A percentile compares a stretch with the other conserved stretches of the same genome.
Conservation (phyloP, 208 protist genomes). For the Trypanosoma avium region DNA sequence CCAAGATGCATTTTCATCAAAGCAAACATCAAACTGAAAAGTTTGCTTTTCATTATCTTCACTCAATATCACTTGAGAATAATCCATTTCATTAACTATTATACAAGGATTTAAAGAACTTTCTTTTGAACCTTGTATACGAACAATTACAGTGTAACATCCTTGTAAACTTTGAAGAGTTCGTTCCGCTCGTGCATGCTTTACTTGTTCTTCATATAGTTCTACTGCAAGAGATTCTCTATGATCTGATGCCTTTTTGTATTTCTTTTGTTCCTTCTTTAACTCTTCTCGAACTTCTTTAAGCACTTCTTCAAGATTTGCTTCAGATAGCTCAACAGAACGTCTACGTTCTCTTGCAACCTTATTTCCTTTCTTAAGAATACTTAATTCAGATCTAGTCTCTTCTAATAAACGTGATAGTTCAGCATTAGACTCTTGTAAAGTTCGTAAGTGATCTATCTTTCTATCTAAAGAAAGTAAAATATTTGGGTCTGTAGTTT, state of each 20-base stretch:
- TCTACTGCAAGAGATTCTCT: constrained; percentile 29
- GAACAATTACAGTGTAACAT: constrained; percentile 33
- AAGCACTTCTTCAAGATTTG: neutral
- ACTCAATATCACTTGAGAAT: constrained; percentile 37
- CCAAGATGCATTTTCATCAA: constrained; percentile 18
- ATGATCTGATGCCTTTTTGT: constrained; percentile 35
- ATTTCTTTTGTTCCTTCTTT: constrained; percentile 42
- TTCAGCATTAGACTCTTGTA: constrained; percentile 33
- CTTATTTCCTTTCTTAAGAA: neutral
- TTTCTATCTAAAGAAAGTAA: constrained; percentile 11
- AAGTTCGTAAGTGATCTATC: neutral
- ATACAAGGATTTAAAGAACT: constrained; percentile 4
- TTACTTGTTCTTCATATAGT: constrained; percentile 37
- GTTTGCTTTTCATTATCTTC: constrained; percentile 34
- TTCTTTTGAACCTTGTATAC: constrained; percentile 7
- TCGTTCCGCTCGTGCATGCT: constrained; percentile 35
- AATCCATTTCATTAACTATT: constrained; percentile 24
- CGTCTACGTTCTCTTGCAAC: constrained; percentile 13
- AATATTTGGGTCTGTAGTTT: constrained; percentile 10
- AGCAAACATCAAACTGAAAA: constrained; percentile 46
- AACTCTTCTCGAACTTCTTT: constrained; percentile 32
- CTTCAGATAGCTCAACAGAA: neutral
- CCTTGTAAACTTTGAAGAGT: constrained; percentile 39
- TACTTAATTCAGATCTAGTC: constrained; percentile 24
- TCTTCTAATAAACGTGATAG: constrained; percentile 46